Percentiles rank a stretch among this genome's conserved stretches.
phyloP scores from a whole-genome alignment of 1,284 basidiomycete species.

The Kalmanozyma brasiliensis region DNA sequence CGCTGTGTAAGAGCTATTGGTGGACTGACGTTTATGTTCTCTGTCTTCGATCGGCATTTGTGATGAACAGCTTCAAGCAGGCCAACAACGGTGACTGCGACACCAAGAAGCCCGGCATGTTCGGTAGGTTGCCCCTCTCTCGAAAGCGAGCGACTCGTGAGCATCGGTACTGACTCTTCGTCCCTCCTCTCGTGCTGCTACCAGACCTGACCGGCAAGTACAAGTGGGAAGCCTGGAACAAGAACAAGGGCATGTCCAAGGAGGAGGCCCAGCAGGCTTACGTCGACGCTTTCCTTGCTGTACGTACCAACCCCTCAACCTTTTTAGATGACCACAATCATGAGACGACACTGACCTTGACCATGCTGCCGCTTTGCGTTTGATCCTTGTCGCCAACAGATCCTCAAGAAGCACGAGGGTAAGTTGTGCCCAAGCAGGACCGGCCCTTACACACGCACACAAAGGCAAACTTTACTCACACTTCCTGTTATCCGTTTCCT shows the following conservation, averaged over 20 bases:
- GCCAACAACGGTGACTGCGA: conserved; percentile 65
- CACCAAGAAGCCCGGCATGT: conserved; percentile 65
- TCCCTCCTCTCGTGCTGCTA: neutral
- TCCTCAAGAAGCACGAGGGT: conserved; percentile 60
- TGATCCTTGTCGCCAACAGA: conserved; percentile 17
- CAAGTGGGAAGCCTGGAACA: conserved; percentile 67
- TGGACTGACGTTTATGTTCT: neutral
- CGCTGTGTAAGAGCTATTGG: neutral
- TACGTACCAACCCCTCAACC: conserved; percentile 16
- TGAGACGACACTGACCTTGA: too few species aligned
- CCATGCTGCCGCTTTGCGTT: neutral
- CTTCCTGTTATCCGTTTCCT: neutral
- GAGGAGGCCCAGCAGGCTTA: conserved; percentile 63
- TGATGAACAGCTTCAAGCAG: conserved; percentile 63
- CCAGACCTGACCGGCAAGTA: conserved; percentile 64
- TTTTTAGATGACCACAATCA: too few species aligned
- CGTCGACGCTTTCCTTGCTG: conserved; percentile 55
- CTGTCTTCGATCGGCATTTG: neutral
- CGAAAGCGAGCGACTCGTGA: too few species aligned
- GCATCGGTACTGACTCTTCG: too few species aligned
- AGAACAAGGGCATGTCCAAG: conserved; percentile 55
- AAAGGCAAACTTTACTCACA: too few species aligned
- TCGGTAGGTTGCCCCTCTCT: conserved; percentile 42
- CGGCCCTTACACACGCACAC: too few species aligned
- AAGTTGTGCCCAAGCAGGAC: too few species aligned